Evolutionary conservation across 768 basidiomycete species (phyloP), one percentile per base, ranked within the genome.

Genomic region (Leccinum imitatum): DNA sequence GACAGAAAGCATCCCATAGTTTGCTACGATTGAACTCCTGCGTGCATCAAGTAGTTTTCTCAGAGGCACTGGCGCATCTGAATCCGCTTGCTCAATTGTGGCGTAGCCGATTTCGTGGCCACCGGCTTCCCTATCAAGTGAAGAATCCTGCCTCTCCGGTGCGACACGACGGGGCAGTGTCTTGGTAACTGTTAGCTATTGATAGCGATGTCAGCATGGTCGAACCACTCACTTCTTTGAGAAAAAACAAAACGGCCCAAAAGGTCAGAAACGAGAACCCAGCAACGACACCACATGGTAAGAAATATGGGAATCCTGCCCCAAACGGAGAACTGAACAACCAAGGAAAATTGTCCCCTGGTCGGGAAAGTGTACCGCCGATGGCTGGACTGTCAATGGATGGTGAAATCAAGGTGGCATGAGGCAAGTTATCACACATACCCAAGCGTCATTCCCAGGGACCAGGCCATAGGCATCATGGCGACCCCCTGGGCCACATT

Each of bases 351-450:
- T 77, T 78, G 51, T 85, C 80, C 19, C 77, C 79, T n/a, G 86
- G 86, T 23, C 78, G 77, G 56, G 83, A 75, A 54, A 87, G 76
- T 21, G 76, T 76, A 11, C 86, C 86, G 17, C 86, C 86, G 25
- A 86, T 81, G 27, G 85, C 73, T 15, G 85, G 84, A 10, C 85
- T 84, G 60, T 65, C 19, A 46, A 47, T 4, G 14, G 6, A 56
- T 30, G 50, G 10, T 25, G 21, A 11, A 31, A 48, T n/a, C 9
- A 15, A 2, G 56, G 5, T 8, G 15, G 37, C 15, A 51, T 19
- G 6, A 4, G 11, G 0, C 13, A 2, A 35, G 6, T 1, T 0
- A 19, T 37, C 21, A 5, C 15, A 15, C 74, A 53, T 48, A 78
- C 77, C 75, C 76, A 8, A 78, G 55, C 4, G 77, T 71, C 53